A percentile compares a stretch with the other conserved stretches of the same genome.
These are phyloP conservation scores for Stemphylium beticola DNA, from an alignment of 2,329 filamentous ascomycete genomes.

Conservation along the genomic window DNA sequence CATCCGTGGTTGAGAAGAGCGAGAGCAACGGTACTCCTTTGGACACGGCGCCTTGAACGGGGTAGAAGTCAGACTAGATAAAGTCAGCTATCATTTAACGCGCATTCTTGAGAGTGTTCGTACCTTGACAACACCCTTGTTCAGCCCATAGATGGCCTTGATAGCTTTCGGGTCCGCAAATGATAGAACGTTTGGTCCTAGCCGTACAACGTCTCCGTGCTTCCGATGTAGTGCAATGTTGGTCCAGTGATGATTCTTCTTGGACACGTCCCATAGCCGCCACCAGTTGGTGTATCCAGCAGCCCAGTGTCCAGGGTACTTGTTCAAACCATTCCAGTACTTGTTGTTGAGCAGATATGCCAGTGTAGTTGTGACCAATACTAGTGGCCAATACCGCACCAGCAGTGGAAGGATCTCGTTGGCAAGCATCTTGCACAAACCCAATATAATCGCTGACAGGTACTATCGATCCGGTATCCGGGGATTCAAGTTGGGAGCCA, in stretches of 20 bases:
- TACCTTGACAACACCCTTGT: slow-evolving; percentile 82
- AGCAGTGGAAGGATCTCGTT: slow-evolving; percentile 44
- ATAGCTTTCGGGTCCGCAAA: slow-evolving; percentile 76
- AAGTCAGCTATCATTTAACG: slow-evolving; percentile 1
- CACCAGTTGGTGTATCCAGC: slow-evolving; percentile 76
- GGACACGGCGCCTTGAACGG: slow-evolving; percentile 75
- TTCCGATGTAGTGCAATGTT: slow-evolving; percentile 72
- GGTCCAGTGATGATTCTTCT: slow-evolving; percentile 69
- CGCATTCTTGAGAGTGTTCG: slow-evolving; percentile 6
- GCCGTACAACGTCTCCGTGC: slow-evolving; percentile 74
- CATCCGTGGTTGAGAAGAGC: slow-evolving; percentile 77
- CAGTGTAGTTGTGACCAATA: slow-evolving; percentile 40
- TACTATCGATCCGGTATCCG: slow-evolving; percentile 14
- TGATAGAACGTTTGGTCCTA: slow-evolving; percentile 76
- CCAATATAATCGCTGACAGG: slow-evolving; percentile 2
- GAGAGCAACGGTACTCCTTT: slow-evolving; percentile 72
- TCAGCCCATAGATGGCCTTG: slow-evolving; percentile 79
- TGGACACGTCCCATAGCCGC: slow-evolving; percentile 73
- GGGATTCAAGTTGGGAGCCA: slow-evolving; percentile 6
- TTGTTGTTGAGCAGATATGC: slow-evolving; percentile 54
- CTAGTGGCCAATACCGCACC: slow-evolving; percentile 52
- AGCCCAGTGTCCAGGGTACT: slow-evolving; percentile 74
- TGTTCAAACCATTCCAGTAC: slow-evolving; percentile 65
- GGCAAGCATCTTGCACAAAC: slow-evolving; percentile 41
- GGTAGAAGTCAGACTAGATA: slow-evolving; percentile 75